Percentiles rank a stretch among this genome's conserved stretches.
phyloP scores from a whole-genome alignment of 2,329 filamentous ascomycete genomes.

The Pseudovirgaria hyperparasitica region DNA sequence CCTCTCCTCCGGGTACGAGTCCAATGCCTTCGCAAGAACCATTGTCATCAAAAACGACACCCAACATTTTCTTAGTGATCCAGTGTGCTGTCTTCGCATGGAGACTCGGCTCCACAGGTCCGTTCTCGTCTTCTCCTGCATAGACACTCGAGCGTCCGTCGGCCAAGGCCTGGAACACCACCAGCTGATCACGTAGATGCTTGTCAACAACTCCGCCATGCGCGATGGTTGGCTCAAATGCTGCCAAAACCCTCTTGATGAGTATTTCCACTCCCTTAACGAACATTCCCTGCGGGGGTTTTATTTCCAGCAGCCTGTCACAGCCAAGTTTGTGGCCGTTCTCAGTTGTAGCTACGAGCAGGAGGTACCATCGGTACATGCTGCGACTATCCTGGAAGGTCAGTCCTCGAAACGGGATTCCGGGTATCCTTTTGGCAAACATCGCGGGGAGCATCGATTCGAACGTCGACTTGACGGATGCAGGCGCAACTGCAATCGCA shows the following conservation, averaged over 20 bases:
- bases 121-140: slow-evolving; percentile 12
- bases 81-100: slow-evolving; percentile 35
- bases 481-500: slow-evolving; percentile 27
- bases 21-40: slow-evolving; percentile 25
- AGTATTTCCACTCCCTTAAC: slow-evolving; percentile 21
- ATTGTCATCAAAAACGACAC: slow-evolving; percentile 23
- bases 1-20: slow-evolving; percentile 12
- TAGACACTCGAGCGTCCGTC: slow-evolving; percentile 25
- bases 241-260: slow-evolving; percentile 29
- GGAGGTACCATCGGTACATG: slow-evolving; percentile 36
- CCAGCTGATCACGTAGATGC: slow-evolving; percentile 44
- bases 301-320: slow-evolving; percentile 35
- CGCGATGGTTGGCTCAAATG: slow-evolving; percentile 33
- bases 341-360: slow-evolving; percentile 40
- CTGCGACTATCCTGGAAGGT: slow-evolving; percentile 30
- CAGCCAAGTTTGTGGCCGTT: slow-evolving; percentile 36
- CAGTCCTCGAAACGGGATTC: slow-evolving; percentile 10
- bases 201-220: slow-evolving; percentile 40
- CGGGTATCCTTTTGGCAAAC: slow-evolving; percentile 9
- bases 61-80: slow-evolving; percentile 27
- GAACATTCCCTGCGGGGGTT: slow-evolving; percentile 11
- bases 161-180: slow-evolving; percentile 46
- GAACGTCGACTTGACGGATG: slow-evolving; percentile 16
- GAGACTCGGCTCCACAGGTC: slow-evolving; percentile 23
- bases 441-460: slow-evolving; percentile 13